These are phyloP conservation scores for Niebla homalea DNA, from an alignment of 495 filamentous ascomycete genomes.

Conservation along the genomic window DNA sequence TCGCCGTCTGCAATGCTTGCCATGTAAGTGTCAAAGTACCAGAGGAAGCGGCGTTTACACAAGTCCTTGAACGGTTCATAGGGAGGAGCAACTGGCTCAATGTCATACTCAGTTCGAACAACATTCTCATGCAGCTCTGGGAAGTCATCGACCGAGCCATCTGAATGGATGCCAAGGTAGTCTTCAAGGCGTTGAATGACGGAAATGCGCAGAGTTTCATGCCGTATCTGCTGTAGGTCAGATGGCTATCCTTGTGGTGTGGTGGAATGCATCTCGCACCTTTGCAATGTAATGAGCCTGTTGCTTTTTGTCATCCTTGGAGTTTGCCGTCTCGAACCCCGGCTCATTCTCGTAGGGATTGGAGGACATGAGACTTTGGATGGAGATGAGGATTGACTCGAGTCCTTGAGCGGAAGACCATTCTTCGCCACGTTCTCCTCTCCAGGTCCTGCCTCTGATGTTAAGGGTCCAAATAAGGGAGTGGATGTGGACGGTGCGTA, in stretches of 20 bases:
- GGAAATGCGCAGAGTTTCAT: conserved; percentile 78
- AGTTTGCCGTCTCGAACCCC: conserved; percentile 68
- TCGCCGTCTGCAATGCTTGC: conserved; percentile 51
- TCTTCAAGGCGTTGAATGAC: conserved; percentile 77
- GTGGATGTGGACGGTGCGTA: conserved; percentile 25
- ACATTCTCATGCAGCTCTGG: conserved; percentile 18
- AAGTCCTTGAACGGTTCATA: conserved; percentile 81
- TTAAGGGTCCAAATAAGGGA: conserved; percentile 12
- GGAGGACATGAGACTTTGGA: conserved; percentile 85
- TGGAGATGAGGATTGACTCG: conserved; percentile 87
- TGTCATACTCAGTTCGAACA: conserved; percentile 24
- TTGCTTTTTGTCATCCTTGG: conserved; percentile 53
- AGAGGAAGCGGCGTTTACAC: conserved; percentile 83
- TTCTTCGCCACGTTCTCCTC: conserved; percentile 74
- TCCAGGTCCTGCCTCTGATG: conserved; percentile 65
- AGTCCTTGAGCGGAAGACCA: conserved; percentile 95
- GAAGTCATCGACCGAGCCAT: conserved; percentile 29
- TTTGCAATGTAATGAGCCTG: conserved; percentile 77
- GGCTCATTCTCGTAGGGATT: conserved; percentile 97
- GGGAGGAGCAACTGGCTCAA: conserved; percentile 35
- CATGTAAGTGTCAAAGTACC: conserved; percentile 88
- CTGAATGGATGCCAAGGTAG: conserved; percentile 50
- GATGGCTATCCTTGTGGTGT: neutral
- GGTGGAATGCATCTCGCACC: conserved; percentile 29
- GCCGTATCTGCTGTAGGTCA: conserved; percentile 51